Evolutionary conservation across 257 asterid species (phyloP).

Genomic region (Catharanthus roseus): DNA sequence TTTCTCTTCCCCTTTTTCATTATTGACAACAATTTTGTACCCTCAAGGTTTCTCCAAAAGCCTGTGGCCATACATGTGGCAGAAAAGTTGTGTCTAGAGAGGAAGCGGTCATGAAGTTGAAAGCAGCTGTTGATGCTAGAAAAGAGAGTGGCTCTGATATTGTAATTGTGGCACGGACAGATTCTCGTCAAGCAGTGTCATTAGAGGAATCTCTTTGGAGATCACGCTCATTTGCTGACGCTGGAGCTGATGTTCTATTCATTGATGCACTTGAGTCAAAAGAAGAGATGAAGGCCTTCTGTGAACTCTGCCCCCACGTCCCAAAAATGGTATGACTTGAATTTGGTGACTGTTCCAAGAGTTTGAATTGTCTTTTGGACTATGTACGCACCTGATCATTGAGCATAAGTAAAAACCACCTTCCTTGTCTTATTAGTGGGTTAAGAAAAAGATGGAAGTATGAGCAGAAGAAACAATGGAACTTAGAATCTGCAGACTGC

Average conservation of each 20-base stretch:
- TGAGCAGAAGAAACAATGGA: neutral
- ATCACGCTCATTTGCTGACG: constrained; percentile 75
- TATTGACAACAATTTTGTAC: constrained; percentile 16
- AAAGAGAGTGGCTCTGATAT: constrained; percentile 85
- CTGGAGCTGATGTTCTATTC: constrained; percentile 94
- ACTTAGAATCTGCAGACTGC: neutral
- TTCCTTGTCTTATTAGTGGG: neutral
- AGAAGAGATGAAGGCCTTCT: constrained; percentile 86
- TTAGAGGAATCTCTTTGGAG: constrained; percentile 88
- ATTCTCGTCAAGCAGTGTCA: constrained; percentile 93
- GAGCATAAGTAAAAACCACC: neutral
- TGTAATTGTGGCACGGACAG: constrained; percentile 91
- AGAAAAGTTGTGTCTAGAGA: constrained; percentile 84
- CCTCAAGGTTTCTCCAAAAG: constrained; percentile 81
- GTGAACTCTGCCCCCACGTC: constrained; percentile 63
- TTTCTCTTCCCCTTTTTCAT: neutral
- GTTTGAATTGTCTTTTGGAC: neutral
- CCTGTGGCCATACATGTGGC: constrained; percentile 94
- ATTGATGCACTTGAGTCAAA: constrained; percentile 88
- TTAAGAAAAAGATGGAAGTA: no score
- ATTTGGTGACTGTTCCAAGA: neutral
- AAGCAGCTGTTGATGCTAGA: constrained; percentile 93
- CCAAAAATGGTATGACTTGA: constrained; percentile 73
- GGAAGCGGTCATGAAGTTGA: constrained; percentile 74
- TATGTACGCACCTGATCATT: neutral